A percentile compares a stretch with the other conserved stretches of the same genome.
Conservation (phyloP, 495 filamentous ascomycete genomes). For the Podospora sp. region DNA sequence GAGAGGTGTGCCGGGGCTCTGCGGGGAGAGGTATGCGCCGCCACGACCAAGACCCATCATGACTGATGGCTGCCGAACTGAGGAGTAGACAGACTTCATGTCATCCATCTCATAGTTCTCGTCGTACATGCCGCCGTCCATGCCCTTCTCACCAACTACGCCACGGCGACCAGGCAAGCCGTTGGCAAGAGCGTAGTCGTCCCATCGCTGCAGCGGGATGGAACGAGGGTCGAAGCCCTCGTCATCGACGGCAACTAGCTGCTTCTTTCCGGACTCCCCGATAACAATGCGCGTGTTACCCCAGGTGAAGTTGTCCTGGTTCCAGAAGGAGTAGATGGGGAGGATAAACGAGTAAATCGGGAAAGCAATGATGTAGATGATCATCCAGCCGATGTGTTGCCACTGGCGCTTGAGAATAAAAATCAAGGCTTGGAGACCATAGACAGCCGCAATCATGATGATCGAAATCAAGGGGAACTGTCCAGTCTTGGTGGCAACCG, state of each 20-base stretch:
- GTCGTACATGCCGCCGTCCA: slow-evolving; percentile 56
- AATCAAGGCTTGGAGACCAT: slow-evolving; percentile 92
- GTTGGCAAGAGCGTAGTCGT: slow-evolving; percentile 92
- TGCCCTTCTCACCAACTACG: slow-evolving; percentile 65
- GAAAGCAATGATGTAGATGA: slow-evolving; percentile 93
- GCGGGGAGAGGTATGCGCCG: slow-evolving; percentile 75
- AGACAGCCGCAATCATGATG: slow-evolving; percentile 84
- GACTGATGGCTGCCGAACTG: slow-evolving; percentile 89
- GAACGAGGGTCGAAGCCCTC: slow-evolving; percentile 87
- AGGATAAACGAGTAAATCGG: slow-evolving; percentile 92
- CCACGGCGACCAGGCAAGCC: slow-evolving; percentile 90
- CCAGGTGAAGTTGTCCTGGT: slow-evolving; percentile 97
- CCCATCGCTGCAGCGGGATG: slow-evolving; percentile 94
- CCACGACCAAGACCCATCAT: slow-evolving; percentile 81
- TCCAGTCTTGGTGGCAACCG: slow-evolving; percentile 67
- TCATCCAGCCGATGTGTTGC: slow-evolving; percentile 99
- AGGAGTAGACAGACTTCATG: slow-evolving; percentile 94
- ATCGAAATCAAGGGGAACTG: slow-evolving; percentile 86
- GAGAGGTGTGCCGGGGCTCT: slow-evolving; percentile 69
- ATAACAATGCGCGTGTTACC: slow-evolving; percentile 97
- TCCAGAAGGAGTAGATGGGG: slow-evolving; percentile 98
- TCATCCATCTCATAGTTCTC: slow-evolving; percentile 94
- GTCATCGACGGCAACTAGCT: slow-evolving; percentile 83
- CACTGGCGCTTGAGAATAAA: slow-evolving; percentile 96
- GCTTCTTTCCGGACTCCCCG: slow-evolving; percentile 87